phyloP scores from a whole-genome alignment of 2,329 filamentous ascomycete species.

The Pyrenochaeta sp. region DNA sequence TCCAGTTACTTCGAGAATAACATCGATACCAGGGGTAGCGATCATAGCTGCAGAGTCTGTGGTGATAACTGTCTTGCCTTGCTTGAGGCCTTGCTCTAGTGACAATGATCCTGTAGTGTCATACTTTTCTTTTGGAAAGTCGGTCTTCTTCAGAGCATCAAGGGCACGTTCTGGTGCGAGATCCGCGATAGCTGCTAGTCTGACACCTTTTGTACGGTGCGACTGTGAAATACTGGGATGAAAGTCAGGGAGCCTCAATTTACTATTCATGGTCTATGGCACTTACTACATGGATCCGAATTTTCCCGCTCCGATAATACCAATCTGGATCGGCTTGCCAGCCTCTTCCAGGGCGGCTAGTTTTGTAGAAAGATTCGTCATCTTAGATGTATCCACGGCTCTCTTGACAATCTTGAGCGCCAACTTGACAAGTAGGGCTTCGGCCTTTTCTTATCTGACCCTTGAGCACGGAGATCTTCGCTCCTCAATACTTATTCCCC shows the following conservation, averaged over 20 bases:
- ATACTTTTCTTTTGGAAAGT: constrained; percentile 52
- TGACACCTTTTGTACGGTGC: constrained; percentile 54
- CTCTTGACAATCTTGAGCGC: background rate
- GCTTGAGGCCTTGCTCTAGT: constrained; percentile 49
- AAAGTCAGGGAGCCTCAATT: background rate
- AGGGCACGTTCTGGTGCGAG: constrained; percentile 53
- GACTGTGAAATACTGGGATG: constrained; percentile 53
- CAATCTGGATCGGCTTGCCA: constrained; percentile 41
- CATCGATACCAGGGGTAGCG: constrained; percentile 54
- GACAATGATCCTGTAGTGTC: constrained; percentile 42
- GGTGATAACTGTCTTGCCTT: constrained; percentile 54
- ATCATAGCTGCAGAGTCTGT: constrained; percentile 55
- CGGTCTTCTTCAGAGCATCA: constrained; percentile 53
- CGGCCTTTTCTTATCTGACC: background rate
- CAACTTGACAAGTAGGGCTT: background rate
- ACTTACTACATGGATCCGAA: constrained; percentile 57
- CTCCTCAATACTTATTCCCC: background rate
- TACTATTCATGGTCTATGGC: no score
- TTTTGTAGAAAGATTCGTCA: constrained; percentile 26
- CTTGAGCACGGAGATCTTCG: background rate
- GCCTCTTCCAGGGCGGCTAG: constrained; percentile 18
- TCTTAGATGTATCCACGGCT: constrained; percentile 3
- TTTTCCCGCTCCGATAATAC: constrained; percentile 58
- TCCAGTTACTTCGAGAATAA: constrained; percentile 56
- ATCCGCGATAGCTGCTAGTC: constrained; percentile 56